Evolutionary conservation across 306 rosid genomes (phyloP).

Genomic region (Ormosia emarginata): DNA sequence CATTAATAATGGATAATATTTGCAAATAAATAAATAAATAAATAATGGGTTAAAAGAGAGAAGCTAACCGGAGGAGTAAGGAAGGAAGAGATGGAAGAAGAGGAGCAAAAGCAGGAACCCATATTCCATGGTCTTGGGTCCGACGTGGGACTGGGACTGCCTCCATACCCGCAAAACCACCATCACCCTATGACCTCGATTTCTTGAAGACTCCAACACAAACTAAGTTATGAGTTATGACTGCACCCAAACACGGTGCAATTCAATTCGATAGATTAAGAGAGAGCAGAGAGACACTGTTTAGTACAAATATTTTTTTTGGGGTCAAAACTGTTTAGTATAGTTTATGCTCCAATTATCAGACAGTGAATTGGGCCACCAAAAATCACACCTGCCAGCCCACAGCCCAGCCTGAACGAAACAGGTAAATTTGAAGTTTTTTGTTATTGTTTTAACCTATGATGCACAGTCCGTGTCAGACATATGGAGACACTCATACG

Average conservation of each 20-base stretch:
- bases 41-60: neutral
- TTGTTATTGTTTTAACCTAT: too few relatives aligned
- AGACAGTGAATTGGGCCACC: neutral
- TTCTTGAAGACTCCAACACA: neutral
- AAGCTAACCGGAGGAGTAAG: slow-evolving; percentile 44
- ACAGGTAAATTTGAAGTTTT: too few relatives aligned
- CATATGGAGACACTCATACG: too few relatives aligned
- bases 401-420: neutral
- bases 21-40: neutral
- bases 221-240: too few relatives aligned
- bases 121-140: slow-evolving; percentile 39
- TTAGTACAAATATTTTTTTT: neutral
- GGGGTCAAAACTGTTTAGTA: too few relatives aligned
- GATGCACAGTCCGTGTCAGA: too few relatives aligned
- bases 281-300: neutral
- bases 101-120: slow-evolving; percentile 47
- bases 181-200: slow-evolving; percentile 16
- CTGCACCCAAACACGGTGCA: slow-evolving; percentile 21
- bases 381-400: neutral
- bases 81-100: slow-evolving; percentile 45
- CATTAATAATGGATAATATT: neutral
- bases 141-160: neutral
- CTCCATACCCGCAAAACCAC: slow-evolving; percentile 27
- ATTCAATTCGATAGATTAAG: neutral
- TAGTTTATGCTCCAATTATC: neutral